Conservation (phyloP, 2,329 filamentous ascomycete species). For the Monosporascus sp. region DNA sequence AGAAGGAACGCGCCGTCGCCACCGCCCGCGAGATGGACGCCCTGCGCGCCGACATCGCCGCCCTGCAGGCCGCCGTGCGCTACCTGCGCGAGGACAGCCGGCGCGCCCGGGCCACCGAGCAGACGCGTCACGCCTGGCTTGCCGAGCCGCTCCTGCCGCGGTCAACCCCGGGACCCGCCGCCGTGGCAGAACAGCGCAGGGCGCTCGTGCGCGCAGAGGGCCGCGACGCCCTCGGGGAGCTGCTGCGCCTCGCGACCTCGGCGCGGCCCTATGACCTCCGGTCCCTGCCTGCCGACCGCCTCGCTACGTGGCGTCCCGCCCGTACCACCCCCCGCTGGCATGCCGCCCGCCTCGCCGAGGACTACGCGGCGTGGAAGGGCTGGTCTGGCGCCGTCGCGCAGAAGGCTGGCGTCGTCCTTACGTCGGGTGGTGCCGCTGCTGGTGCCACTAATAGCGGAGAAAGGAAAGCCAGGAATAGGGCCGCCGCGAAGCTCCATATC, state of each 20-base stretch:
- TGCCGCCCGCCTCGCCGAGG: slow-evolving; percentile 59
- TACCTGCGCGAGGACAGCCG: slow-evolving; percentile 65
- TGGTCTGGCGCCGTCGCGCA: slow-evolving; percentile 53
- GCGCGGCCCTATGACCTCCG: slow-evolving; percentile 57
- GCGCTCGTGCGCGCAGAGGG: slow-evolving; percentile 57
- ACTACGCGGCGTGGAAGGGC: slow-evolving; percentile 56
- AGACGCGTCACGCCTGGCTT: slow-evolving; percentile 56
- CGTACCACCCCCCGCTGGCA: slow-evolving; percentile 61
- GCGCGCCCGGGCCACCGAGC: slow-evolving; percentile 54
- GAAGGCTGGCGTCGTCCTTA: slow-evolving; percentile 42
- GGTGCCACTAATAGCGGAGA: slow-evolving; percentile 15
- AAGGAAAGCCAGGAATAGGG: slow-evolving; percentile 26
- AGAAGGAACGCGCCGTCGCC: slow-evolving; percentile 57
- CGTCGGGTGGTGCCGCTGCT: slow-evolving; percentile 5
- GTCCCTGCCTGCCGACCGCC: slow-evolving; percentile 51
- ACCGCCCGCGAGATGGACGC: slow-evolving; percentile 69
- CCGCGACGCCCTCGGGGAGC: slow-evolving; percentile 58
- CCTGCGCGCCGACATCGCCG: slow-evolving; percentile 63
- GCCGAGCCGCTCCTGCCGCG: slow-evolving; percentile 53
- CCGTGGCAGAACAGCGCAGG: slow-evolving; percentile 56
- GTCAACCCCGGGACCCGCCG: slow-evolving; percentile 27
- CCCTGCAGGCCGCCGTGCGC: slow-evolving; percentile 59
- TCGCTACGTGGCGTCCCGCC: slow-evolving; percentile 59
- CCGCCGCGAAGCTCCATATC: slow-evolving; percentile 47
- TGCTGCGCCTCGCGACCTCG: slow-evolving; percentile 56